Evolutionary conservation across 2,329 filamentous ascomycete species (phyloP).

Genomic region (Dactylonectria macrodidyma): DNA sequence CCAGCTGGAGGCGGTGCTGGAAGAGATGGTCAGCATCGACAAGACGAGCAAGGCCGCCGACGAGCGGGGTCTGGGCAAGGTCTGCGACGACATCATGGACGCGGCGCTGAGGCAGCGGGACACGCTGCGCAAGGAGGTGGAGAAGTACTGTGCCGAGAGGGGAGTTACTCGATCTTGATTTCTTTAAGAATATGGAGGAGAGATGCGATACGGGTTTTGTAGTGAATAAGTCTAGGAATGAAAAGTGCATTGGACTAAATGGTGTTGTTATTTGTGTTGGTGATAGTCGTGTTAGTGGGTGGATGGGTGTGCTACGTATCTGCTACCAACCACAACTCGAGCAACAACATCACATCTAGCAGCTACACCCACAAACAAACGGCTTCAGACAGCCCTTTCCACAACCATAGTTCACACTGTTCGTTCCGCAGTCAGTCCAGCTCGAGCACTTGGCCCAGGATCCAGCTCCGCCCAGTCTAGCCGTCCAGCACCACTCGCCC

Average conservation of each 20-base stretch:
- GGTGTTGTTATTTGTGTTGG: not conserved
- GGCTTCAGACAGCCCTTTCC: not conserved
- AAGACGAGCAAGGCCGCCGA: conserved; percentile 52
- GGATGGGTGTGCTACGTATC: no score
- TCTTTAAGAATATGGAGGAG: not conserved
- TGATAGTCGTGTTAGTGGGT: not conserved
- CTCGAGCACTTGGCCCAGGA: not conserved
- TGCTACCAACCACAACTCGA: no score
- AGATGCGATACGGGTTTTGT: not conserved
- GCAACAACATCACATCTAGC: not conserved
- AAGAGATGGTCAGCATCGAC: conserved; percentile 76
- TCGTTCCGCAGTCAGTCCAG: not conserved
- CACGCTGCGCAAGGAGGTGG: conserved; percentile 80
- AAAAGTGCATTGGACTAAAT: not conserved
- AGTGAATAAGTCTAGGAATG: not conserved
- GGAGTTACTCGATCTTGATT: conserved; percentile 52
- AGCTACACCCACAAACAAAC: not conserved
- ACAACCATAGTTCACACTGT: not conserved
- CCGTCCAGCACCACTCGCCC: not conserved
- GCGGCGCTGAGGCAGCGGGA: conserved; percentile 74
- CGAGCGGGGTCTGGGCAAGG: conserved; percentile 59
- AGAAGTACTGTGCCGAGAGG: conserved; percentile 80
- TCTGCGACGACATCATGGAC: conserved; percentile 76
- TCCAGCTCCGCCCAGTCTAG: not conserved
- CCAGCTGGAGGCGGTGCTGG: conserved; percentile 82